These are phyloP conservation scores for Blastocystis sp. DNA, from an alignment of 352 stramenopile genomes.

Conservation along the genomic window DNA sequence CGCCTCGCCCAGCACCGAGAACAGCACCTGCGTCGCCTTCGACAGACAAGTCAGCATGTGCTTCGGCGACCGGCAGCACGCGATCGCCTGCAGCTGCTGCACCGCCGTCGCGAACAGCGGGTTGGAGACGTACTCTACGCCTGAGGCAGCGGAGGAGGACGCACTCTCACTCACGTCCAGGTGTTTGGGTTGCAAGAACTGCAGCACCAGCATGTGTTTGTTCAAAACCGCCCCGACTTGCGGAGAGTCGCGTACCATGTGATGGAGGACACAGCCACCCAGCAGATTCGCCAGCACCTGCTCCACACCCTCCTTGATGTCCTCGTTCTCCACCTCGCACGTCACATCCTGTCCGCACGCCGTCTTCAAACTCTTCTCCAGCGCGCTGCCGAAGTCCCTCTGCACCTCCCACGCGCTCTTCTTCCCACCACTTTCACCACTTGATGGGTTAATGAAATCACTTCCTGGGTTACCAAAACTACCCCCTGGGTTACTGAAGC, in stretches of 20 bases:
- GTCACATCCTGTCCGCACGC: neutral
- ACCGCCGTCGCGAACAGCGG: slow-evolving; percentile 39
- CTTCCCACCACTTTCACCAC: neutral
- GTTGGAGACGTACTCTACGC: slow-evolving; percentile 12
- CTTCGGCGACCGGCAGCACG: slow-evolving; percentile 18
- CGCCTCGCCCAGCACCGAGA: neutral
- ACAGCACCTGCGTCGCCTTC: slow-evolving; percentile 30
- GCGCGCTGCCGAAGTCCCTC: neutral
- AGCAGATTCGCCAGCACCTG: slow-evolving; percentile 51
- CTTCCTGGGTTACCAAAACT: too few relatives aligned
- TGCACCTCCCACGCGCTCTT: neutral
- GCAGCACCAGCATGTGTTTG: slow-evolving; percentile 28
- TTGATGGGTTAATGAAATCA: neutral
- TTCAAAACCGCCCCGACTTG: neutral
- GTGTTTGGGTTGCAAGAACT: slow-evolving; percentile 50
- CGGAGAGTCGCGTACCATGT: neutral
- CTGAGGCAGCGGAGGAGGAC: neutral
- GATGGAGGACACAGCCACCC: neutral
- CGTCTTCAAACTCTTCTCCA: neutral
- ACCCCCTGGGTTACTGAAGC: neutral
- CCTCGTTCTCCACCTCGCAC: neutral
- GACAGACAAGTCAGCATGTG: slow-evolving; percentile 24
- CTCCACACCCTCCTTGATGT: slow-evolving; percentile 7
- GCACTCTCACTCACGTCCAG: neutral
- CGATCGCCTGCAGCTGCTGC: slow-evolving; percentile 1